Evolutionary conservation across 139 green algal genomes (phyloP), one percentile per base, ranked within the genome.

Genomic region (Auxenochlorella protothecoides): DNA sequence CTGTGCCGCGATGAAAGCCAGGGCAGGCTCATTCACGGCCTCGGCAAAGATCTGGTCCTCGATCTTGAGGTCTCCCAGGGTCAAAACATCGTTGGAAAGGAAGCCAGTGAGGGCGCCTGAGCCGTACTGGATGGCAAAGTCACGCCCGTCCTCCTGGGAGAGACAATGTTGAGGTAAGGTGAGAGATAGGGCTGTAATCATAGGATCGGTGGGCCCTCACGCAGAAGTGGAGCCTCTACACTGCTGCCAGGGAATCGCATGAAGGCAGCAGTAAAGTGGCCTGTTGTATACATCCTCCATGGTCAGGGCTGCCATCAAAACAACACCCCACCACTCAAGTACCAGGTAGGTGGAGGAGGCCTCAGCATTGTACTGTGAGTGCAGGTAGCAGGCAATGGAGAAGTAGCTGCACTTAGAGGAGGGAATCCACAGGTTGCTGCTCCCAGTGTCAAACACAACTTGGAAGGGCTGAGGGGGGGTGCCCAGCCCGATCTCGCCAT

Each of bases 81-180:
- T 83, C 14, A 98, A 79, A 2, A 63, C 75, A 75, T 99, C 95
- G 53, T 79, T n/a, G 66, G 79, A 91, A 65, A 97, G 80, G 85
- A 93, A 97, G 2, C 95, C 95, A 9, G 80, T 85, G 70, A 99
- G 83, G 2, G 85, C 90, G 13, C 95, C 95, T 11, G 74, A 91
- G 70, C 95, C 95, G 72, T 99, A 99, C 82, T 99, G 85, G 27
- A 99, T 99, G 2, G 85, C 83, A 82, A 99, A 99, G 59, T 92
- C 77, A 0, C 85, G 92, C 14, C 89, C 89, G 66, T 96, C 90
- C 52, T 75, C 74, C 85, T 91, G 72, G 27, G 12, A 9, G n/a
- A 7, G 3, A 10, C 27, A 44, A 44, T 44, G 27, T 44, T 44
- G 27, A 44, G 27, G 27, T 44, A 44, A 44, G 27, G 27, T 44